Evolutionary conservation across 2,329 filamentous ascomycete species (phyloP).

Genomic region (Ophiocordyceps polyrhachis-furcata): DNA sequence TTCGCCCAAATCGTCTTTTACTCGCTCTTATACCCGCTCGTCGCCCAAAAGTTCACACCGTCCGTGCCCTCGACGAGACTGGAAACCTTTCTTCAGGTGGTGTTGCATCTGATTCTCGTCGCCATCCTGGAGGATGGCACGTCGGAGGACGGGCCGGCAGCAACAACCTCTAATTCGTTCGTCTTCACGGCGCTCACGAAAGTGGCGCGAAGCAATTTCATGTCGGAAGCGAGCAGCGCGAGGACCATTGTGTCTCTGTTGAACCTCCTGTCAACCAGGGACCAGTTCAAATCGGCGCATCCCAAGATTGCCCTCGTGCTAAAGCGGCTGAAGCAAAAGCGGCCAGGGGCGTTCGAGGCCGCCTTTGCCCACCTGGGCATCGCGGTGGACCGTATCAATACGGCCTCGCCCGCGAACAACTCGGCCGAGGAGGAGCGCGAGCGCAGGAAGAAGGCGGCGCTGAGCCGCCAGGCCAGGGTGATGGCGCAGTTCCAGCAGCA

Average conservation of each 20-base stretch:
- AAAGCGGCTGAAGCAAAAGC: conserved; percentile 67
- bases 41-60: conserved; percentile 48
- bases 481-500: conserved; percentile 98
- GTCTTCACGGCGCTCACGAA: conserved; percentile 50
- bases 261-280: conserved; percentile 42
- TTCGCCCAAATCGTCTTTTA: conserved; percentile 88
- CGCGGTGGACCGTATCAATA: conserved; percentile 61
- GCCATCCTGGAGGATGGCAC: conserved; percentile 68
- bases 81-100: conserved; percentile 81
- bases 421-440: conserved; percentile 56
- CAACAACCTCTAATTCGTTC: conserved; percentile 40
- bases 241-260: conserved; percentile 48
- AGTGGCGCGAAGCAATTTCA: conserved; percentile 41
- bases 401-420: conserved; percentile 57
- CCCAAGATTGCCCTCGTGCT: conserved; percentile 72
- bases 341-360: conserved; percentile 51
- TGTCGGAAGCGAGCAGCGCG: conserved; percentile 32
- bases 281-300: conserved; percentile 65
- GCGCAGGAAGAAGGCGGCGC: conserved; percentile 74
- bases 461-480: conserved; percentile 77
- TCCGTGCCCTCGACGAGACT: conserved; percentile 64
- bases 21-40: conserved; percentile 62
- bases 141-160: conserved; percentile 29
- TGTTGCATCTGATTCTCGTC: conserved; percentile 72
- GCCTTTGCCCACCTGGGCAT: conserved; percentile 47